Evolutionary conservation across 1,284 basidiomycete genomes (phyloP).

Genomic region (Mycena citricolor): DNA sequence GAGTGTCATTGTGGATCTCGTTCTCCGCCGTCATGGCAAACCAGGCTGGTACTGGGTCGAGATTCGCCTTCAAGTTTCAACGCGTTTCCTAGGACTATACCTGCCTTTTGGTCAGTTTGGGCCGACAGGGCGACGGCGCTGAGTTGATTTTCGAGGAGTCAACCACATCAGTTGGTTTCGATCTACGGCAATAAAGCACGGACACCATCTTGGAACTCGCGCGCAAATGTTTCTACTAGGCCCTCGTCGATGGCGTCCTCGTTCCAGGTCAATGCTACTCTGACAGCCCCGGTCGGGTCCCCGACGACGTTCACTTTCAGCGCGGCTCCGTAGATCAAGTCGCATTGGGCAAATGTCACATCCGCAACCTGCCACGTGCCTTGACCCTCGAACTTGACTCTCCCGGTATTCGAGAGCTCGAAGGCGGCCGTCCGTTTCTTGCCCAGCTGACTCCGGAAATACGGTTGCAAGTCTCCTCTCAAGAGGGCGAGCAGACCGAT

Average conservation of each 20-base stretch:
- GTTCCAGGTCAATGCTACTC: neutral
- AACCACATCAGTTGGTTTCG: too few species aligned
- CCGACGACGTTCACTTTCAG: neutral
- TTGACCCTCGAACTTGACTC: slow-evolving; percentile 1
- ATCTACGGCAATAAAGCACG: slow-evolving; percentile 6
- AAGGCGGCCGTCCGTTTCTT: slow-evolving; percentile 9
- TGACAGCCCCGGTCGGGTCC: neutral
- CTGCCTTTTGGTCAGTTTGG: too few species aligned
- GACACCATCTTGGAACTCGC: slow-evolving; percentile 7
- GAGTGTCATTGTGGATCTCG: too few species aligned
- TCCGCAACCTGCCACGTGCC: neutral
- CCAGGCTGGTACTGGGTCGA: too few species aligned
- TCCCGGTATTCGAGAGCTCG: slow-evolving; percentile 13
- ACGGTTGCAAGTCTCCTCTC: slow-evolving; percentile 6
- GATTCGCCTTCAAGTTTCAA: too few species aligned
- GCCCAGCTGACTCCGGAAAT: slow-evolving; percentile 10
- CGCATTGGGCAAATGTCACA: neutral
- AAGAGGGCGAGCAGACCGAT: slow-evolving; percentile 5
- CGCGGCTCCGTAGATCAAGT: neutral
- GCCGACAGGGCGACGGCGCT: too few species aligned
- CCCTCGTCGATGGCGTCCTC: neutral
- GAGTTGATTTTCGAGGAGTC: too few species aligned
- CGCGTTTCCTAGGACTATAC: too few species aligned
- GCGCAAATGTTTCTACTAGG: neutral
- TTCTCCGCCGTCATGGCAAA: too few species aligned